Base-by-base conservation (phyloP, 768 basidiomycete genomes). In the Lactarius evosmus region DNA sequence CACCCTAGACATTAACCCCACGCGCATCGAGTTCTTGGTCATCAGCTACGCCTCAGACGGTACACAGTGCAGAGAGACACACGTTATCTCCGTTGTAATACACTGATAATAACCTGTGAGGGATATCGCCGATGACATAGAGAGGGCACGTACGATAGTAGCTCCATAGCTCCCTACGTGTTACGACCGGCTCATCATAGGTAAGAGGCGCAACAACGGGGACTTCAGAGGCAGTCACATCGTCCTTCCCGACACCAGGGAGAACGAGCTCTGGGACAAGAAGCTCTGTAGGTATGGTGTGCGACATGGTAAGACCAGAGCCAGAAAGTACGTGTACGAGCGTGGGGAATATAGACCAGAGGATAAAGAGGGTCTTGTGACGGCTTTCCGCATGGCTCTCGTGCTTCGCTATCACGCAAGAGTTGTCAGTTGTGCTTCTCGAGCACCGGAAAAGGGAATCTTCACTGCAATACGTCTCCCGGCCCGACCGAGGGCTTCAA, bases 81-180 rank as follows among this genome's bases (percentile, higher is more conserved):
- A 88, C 88, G 73, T 89, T 91, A 66, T 91, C 84, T 58, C 89
- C 90, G 62, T 91, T 93, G 74, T 86, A 89, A 70, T 91, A 91
- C 62, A 91, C 90, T 92, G 58, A 52, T 25, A 12, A 60, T 19
- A 29, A 40, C 55, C 19, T 38, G 55, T 58, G 52, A 67, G 25
- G 40, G 36, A 46, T 34, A 22, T 58, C 34, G 19, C 41, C 33
- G 44, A 38, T 19, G 9, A 12, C n/a, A 27, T 14, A 19, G 8
- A 34, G 36, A 8, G 2, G 52, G 27, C 6, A 82, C 84, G 34
- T 55, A 89, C 89, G 66, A 72, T 91, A 91, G 70, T 91, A 93
- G 58, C 84, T 85, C 91, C 90, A 93, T 8, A 93, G 75, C 71
- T 93, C 91, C 70, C 73, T 82, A 55, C 85, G 79, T 19, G 86